phyloP scores from a whole-genome alignment of 805 yeast genomes.

The Grigorovia transvaalensis region DNA sequence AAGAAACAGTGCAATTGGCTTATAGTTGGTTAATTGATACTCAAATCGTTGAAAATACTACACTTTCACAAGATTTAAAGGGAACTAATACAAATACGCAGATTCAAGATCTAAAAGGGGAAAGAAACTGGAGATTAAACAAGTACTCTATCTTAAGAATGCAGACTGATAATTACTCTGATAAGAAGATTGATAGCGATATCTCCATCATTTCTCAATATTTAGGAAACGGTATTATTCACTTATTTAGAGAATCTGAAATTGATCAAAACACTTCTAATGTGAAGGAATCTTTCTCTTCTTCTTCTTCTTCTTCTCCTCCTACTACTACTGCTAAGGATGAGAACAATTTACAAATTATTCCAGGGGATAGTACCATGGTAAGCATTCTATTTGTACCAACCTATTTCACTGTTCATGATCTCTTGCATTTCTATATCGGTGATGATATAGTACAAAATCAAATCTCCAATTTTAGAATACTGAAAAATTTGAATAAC shows the following conservation, averaged over 20 bases:
- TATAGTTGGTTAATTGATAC: background rate
- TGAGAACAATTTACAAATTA: constrained; percentile 16
- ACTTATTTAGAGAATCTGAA: constrained; percentile 42
- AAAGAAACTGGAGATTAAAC: background rate
- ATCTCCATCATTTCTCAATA: constrained; percentile 38
- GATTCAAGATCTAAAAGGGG: background rate
- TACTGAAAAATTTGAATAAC: constrained; percentile 50
- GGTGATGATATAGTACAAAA: constrained; percentile 53
- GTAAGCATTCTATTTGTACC: constrained; percentile 81
- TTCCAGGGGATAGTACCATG: constrained; percentile 50
- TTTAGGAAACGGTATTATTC: constrained; percentile 65
- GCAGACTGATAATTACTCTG: background rate
- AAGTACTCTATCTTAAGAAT: background rate
- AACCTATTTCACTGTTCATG: constrained; percentile 76
- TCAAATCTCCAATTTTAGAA: constrained; percentile 58
- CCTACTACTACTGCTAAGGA: background rate
- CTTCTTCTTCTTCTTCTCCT: too few species aligned
- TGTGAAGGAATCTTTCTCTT: too few species aligned
- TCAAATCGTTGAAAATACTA: background rate
- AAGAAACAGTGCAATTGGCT: background rate
- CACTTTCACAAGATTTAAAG: background rate
- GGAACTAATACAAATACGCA: background rate
- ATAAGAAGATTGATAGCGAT: constrained; percentile 9
- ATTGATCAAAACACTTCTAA: constrained; percentile 6
- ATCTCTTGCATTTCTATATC: constrained; percentile 55